A percentile compares a stretch with the other conserved stretches of the same genome.
phyloP scores from a whole-genome alignment of 2,329 filamentous ascomycete genomes.

The Orbilia javanica region DNA sequence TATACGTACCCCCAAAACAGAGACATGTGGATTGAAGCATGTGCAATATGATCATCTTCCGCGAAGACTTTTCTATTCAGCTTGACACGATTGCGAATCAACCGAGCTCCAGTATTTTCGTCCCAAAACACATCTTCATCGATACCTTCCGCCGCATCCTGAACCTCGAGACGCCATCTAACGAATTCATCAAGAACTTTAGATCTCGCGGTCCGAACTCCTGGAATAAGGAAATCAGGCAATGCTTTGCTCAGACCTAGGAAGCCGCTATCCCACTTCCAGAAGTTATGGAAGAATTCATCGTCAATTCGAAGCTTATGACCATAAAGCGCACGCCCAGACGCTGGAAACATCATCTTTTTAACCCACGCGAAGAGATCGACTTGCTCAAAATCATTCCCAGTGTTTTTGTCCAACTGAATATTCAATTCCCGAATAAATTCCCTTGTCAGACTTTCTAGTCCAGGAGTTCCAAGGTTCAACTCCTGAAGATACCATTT shows the following conservation, averaged over 20 bases:
- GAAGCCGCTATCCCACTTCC: conserved; percentile 45
- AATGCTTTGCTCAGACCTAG: conserved; percentile 37
- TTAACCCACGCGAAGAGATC: conserved; percentile 45
- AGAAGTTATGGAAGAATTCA: conserved; percentile 30
- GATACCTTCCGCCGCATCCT: conserved; percentile 23
- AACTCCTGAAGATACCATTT: conserved; percentile 31
- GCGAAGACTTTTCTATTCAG: conserved; percentile 17
- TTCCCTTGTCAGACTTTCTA: conserved; percentile 32
- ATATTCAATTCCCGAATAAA: conserved; percentile 33
- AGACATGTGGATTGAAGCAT: conserved; percentile 47
- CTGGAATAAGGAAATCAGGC: conserved; percentile 51
- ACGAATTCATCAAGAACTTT: conserved; percentile 23
- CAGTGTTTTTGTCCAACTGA: conserved; percentile 6
- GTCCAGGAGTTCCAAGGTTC: neutral
- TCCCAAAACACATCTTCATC: conserved; percentile 47
- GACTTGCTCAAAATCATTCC: conserved; percentile 18
- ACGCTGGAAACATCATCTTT: conserved; percentile 45
- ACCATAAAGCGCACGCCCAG: conserved; percentile 39
- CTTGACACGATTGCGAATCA: conserved; percentile 42
- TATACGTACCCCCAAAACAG: conserved; percentile 48
- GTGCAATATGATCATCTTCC: conserved; percentile 27
- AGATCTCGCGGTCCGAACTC: conserved; percentile 25
- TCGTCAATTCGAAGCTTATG: conserved; percentile 33
- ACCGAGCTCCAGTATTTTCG: conserved; percentile 38
- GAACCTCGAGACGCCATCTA: conserved; percentile 39